Evolutionary conservation across 176 grass and related monocot genomes (phyloP).

Genomic region (Chrysopogon serrulatus): DNA sequence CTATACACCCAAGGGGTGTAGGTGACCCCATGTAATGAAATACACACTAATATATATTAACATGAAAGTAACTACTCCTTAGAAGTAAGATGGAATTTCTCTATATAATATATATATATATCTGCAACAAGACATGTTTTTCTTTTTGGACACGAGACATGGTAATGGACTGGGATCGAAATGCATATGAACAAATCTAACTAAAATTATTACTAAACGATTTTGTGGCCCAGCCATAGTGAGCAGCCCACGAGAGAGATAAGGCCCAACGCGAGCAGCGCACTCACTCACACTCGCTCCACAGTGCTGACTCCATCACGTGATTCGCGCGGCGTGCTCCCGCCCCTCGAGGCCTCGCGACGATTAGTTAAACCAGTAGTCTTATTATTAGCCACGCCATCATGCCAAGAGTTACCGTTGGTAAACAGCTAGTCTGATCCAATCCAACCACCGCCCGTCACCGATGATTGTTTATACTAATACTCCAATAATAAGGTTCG

Average conservation of each 20-base stretch:
- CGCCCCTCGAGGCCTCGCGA: neutral
- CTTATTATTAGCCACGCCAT: neutral
- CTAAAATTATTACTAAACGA: no score
- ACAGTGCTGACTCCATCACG: neutral
- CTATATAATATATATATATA: no score
- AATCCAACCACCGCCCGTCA: neutral
- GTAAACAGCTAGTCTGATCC: neutral
- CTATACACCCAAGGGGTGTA: no score
- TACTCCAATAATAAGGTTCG: no score
- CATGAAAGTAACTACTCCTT: no score
- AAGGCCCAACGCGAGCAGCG: neutral
- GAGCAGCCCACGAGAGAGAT: neutral
- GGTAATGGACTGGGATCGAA: no score
- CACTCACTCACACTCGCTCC: neutral
- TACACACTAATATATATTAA: no score
- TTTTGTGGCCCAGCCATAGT: neutral
- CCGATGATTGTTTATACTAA: neutral
- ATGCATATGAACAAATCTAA: no score
- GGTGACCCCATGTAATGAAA: no score
- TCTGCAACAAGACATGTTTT: no score
- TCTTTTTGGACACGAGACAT: no score
- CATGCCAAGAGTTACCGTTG: conserved; percentile 3
- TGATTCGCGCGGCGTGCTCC: neutral
- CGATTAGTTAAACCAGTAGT: neutral
- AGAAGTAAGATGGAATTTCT: no score